Evolutionary conservation across 768 basidiomycete species (phyloP).

Genomic region (Naganishia friedmannii): DNA sequence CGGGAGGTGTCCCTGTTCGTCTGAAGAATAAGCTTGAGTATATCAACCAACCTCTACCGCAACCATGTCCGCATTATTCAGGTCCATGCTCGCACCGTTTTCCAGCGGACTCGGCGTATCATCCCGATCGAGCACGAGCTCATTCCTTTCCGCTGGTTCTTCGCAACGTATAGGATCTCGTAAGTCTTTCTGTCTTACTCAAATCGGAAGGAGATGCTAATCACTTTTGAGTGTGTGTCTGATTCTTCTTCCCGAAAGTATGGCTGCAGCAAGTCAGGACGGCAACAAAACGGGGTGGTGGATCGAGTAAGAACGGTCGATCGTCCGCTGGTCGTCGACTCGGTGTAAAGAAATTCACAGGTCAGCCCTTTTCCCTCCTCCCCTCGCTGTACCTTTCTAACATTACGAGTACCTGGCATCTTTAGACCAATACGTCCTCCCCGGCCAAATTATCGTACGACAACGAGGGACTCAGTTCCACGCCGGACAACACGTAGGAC

Average conservation of each 20-base stretch:
- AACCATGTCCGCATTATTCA: conserved; percentile 17
- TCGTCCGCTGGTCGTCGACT: conserved; percentile 89
- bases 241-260: not conserved
- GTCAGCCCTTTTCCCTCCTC: conserved; percentile 55
- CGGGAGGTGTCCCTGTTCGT: not conserved
- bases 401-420: not conserved
- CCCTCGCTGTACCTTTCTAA: not conserved
- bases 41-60: not conserved
- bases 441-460: conserved; percentile 93
- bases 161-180: conserved; percentile 17
- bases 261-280: conserved; percentile 65
- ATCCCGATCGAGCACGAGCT: not conserved
- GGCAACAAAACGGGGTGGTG: conserved; percentile 94
- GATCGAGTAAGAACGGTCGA: conserved; percentile 86
- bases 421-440: conserved; percentile 81
- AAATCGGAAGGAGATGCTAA: not conserved
- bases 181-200: not conserved
- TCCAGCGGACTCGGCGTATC: conserved; percentile 5
- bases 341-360: conserved; percentile 94
- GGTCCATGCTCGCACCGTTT: conserved; percentile 11
- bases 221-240: not conserved
- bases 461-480: conserved; percentile 92
- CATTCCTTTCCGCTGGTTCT: not conserved
- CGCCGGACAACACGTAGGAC: conserved; percentile 86
- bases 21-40: not conserved